A percentile compares a stretch with the other conserved stretches of the same genome.
These are phyloP conservation scores for Clavispora fructus DNA, from an alignment of 805 yeast species.

Conservation along the genomic window DNA sequence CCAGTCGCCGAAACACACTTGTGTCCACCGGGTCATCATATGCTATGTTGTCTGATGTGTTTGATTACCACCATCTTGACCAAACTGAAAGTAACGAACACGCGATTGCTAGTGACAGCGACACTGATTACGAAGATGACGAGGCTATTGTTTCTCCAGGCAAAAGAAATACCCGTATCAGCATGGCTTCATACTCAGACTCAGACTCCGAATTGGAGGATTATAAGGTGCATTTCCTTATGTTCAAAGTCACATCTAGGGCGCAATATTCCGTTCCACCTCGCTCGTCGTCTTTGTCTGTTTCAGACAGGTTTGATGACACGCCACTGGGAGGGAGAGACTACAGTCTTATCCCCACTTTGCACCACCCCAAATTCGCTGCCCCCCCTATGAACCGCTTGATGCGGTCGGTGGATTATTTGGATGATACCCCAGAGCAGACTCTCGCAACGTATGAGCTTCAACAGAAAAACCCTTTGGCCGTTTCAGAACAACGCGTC, in stretches of 20 bases:
- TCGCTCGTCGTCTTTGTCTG: neutral
- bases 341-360: slow-evolving; percentile 1
- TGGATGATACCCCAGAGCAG: slow-evolving; percentile 3
- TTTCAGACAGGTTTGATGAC: slow-evolving; percentile 10
- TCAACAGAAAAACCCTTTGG: neutral
- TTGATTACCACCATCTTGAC: slow-evolving; percentile 11
- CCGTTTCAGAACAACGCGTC: neutral
- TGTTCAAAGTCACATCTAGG: slow-evolving; percentile 12
- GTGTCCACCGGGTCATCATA: slow-evolving; percentile 9
- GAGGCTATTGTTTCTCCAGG: neutral
- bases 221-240: slow-evolving; percentile 13
- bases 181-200: slow-evolving; percentile 2
- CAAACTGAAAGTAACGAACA: slow-evolving; percentile 5
- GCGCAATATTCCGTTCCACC: slow-evolving; percentile 13
- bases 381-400: slow-evolving; percentile 3
- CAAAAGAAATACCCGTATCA: neutral
- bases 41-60: slow-evolving; percentile 13
- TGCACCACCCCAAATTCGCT: slow-evolving; percentile 5
- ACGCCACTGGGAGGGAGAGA: neutral
- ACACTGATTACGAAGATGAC: slow-evolving; percentile 11
- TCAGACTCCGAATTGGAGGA: slow-evolving; percentile 13
- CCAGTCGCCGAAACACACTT: slow-evolving; percentile 3
- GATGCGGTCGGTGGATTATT: slow-evolving; percentile 2
- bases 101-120: slow-evolving; percentile 13
- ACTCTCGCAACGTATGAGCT: neutral